Evolutionary conservation across 176 grass and related monocot species (phyloP).

Genomic region (Triticum urartu): DNA sequence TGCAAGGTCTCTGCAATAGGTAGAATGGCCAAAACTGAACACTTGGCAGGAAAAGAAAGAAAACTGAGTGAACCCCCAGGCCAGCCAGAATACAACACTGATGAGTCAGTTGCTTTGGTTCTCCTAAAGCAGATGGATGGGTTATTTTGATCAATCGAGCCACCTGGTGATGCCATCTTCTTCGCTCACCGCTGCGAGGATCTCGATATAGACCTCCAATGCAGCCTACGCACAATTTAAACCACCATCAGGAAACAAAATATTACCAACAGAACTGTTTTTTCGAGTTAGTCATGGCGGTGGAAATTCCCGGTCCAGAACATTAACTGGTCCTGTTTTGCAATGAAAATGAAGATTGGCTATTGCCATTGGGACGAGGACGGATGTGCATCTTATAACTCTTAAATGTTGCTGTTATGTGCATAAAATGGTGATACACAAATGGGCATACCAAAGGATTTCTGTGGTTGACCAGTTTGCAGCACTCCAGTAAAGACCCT

Average conservation of each 20-base stretch:
- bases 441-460: conserved; percentile 67
- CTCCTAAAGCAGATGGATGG: not conserved
- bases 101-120: conserved; percentile 4
- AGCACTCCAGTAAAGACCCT: conserved; percentile 63
- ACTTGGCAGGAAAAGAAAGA: not conserved
- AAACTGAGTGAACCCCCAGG: not conserved
- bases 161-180: conserved; percentile 85
- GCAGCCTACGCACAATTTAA: conserved; percentile 40
- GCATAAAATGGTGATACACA: not conserved
- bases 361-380: too few relatives aligned
- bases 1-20: not conserved
- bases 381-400: conserved; percentile 1
- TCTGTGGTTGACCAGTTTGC: conserved; percentile 71
- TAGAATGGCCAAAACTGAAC: conserved; percentile 1
- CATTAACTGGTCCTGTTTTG: not conserved
- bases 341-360: not conserved
- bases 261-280: not conserved
- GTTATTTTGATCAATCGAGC: conserved; percentile 48
- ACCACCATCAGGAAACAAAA: not conserved
- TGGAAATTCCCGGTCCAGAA: not conserved
- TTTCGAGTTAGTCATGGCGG: not conserved
- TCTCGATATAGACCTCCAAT: conserved; percentile 71
- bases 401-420: not conserved
- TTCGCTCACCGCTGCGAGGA: conserved; percentile 67
- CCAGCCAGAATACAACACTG: conserved; percentile 1